These are phyloP conservation scores for Tulasnella sp. DNA, from an alignment of 768 basidiomycete species.

Conservation along the genomic window DNA sequence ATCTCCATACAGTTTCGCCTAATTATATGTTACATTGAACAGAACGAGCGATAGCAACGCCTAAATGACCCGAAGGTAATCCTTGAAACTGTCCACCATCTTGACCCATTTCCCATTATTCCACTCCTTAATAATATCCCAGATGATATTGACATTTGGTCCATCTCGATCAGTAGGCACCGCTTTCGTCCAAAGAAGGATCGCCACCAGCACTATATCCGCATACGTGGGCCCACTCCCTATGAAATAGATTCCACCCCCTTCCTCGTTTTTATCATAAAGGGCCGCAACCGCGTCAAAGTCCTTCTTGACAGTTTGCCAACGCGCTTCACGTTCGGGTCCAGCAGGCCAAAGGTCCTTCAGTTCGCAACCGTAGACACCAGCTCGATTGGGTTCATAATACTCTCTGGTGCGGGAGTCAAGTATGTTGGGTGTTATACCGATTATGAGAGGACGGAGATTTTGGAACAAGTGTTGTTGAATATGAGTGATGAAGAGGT, in stretches of 20 bases:
- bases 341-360: conserved; percentile 1
- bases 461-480: conserved; percentile 53
- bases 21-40: too few species aligned
- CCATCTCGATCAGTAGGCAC: conserved; percentile 40
- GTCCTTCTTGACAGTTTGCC: conserved; percentile 4
- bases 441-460: conserved; percentile 55
- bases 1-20: too few species aligned
- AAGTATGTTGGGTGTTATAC: conserved; percentile 29
- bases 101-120: conserved; percentile 54
- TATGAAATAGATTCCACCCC: conserved; percentile 26
- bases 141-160: conserved; percentile 36
- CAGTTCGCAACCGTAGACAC: not conserved
- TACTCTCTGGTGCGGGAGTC: not conserved
- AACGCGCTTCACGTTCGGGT: not conserved
- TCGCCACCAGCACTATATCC: conserved; percentile 59
- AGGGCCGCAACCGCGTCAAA: conserved; percentile 6
- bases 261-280: conserved; percentile 9
- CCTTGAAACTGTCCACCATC: conserved; percentile 35
- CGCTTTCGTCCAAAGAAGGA: conserved; percentile 60
- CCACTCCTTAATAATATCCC: conserved; percentile 56
- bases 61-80: conserved; percentile 3
- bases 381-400: conserved; percentile 1
- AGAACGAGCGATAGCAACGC: too few species aligned
- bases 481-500: conserved; percentile 56
- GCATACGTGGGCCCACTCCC: conserved; percentile 56